phyloP scores from a whole-genome alignment of 176 grass and related monocot genomes.

The maize (Zea mays) region Zm-B73-REFERENCE-NAM-5.0 NC_050102.1:129825001-129825500 shows the following conservation, averaged over 20 bases:
- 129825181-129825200: constrained; percentile 50
- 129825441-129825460: constrained; percentile 34
- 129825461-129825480: constrained; percentile 39
- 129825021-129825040: background rate
- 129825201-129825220: constrained; percentile 36
- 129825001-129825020: background rate
- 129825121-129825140: constrained; percentile 51
- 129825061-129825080: constrained; percentile 56
- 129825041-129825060: background rate
- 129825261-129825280: constrained; percentile 42
- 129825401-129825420: constrained; percentile 37
- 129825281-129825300: constrained; percentile 32
- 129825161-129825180: constrained; percentile 36
- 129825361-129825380: constrained; percentile 28
- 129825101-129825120: constrained; percentile 33
- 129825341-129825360: constrained; percentile 29
- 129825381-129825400: constrained; percentile 37
- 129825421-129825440: constrained; percentile 19
- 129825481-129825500: constrained; percentile 42
- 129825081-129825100: constrained; percentile 33
- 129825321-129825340: constrained; percentile 14
- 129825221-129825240: constrained; percentile 25
- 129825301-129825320: background rate
- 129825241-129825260: constrained; percentile 46
- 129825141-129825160: constrained; percentile 9